Conservation (phyloP, 495 filamentous ascomycete genomes). For the Neurospora sp. region DNA sequence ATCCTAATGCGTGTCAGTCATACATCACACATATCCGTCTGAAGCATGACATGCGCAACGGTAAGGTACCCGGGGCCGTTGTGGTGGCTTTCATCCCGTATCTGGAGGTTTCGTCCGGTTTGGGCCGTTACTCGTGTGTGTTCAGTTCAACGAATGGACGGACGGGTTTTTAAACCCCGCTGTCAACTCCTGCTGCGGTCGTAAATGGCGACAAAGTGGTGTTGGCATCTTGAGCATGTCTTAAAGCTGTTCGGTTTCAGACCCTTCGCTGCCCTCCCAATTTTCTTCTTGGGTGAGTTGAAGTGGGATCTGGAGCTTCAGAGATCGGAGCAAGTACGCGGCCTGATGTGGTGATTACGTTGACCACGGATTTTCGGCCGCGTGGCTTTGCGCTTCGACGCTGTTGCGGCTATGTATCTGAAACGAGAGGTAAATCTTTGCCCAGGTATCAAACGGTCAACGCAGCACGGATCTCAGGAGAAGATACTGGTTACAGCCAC, state of each 20-base stretch:
- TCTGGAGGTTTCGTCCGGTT: background rate
- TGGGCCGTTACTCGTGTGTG: background rate
- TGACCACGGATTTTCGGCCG: background rate
- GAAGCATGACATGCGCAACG: background rate
- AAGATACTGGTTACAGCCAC: background rate
- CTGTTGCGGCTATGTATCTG: background rate
- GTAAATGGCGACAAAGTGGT: background rate
- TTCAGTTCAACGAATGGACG: background rate
- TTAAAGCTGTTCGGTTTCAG: background rate
- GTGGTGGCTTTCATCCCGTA: background rate
- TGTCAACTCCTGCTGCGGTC: background rate
- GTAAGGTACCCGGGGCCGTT: background rate
- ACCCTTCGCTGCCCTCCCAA: background rate
- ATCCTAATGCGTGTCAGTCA: background rate
- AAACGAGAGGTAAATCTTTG: background rate
- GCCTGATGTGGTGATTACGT: background rate
- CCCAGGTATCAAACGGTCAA: background rate
- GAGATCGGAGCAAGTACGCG: background rate
- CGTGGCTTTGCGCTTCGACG: background rate
- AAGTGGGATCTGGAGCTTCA: background rate
- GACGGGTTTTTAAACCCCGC: background rate
- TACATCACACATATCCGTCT: background rate
- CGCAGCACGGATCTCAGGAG: background rate
- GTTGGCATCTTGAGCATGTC: background rate
- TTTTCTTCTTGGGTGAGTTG: background rate